phyloP scores from a whole-genome alignment of 2,329 filamentous ascomycete genomes.

The Alternaria panax region DNA sequence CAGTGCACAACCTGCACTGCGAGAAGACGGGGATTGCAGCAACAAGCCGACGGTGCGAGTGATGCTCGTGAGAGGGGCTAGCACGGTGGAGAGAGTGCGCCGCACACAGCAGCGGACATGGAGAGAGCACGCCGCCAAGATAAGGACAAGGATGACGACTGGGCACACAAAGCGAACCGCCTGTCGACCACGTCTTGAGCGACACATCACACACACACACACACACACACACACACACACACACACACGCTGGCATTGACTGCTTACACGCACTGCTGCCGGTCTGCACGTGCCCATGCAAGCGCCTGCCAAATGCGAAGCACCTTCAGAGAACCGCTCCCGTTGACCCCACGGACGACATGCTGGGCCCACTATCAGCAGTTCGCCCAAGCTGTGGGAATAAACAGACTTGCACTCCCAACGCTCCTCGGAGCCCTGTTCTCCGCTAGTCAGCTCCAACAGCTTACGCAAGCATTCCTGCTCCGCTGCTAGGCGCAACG shows the following conservation, averaged over 20 bases:
- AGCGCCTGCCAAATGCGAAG: neutral
- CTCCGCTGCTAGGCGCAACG: neutral
- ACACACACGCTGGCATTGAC: neutral
- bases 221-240: no score
- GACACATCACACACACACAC: conserved; percentile 1
- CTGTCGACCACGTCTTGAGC: neutral
- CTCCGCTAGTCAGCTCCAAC: neutral
- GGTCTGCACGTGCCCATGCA: neutral
- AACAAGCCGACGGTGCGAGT: neutral
- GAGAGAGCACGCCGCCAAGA: conserved; percentile 20
- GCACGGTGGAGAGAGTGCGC: conserved; percentile 1
- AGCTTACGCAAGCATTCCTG: conserved; percentile 2
- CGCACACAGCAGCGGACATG: conserved; percentile 15
- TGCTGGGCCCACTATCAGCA: conserved; percentile 15
- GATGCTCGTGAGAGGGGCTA: conserved; percentile 1
- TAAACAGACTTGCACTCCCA: neutral
- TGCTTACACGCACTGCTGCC: neutral
- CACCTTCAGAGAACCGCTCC: conserved; percentile 2
- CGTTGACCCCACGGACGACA: conserved; percentile 16
- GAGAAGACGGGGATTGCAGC: neutral
- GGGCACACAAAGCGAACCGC: conserved; percentile 12
- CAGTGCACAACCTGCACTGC: conserved; percentile 5
- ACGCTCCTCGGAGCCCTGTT: conserved; percentile 3
- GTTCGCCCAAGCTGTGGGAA: conserved; percentile 1
- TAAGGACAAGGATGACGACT: conserved; percentile 18